Evolutionary conservation across 495 filamentous ascomycete species (phyloP).

Genomic region (Entonaema liquescens): DNA sequence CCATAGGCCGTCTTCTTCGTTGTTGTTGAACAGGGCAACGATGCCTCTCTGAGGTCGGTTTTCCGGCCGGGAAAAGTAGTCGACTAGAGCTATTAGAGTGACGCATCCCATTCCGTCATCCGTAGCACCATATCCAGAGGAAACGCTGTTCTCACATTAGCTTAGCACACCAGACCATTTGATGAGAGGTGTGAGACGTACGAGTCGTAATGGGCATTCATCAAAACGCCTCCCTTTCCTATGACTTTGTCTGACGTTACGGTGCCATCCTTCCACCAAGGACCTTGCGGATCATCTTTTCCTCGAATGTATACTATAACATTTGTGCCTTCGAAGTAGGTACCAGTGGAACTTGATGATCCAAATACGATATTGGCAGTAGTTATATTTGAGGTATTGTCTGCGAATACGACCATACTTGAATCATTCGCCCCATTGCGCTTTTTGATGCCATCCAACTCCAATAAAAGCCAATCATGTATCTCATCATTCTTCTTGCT

Average conservation of each 20-base stretch:
- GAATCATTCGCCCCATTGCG: conserved; percentile 54
- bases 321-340: conserved; percentile 93
- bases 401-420: conserved; percentile 75
- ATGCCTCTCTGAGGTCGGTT: conserved; percentile 81
- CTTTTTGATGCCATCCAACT: conserved; percentile 73
- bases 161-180: neutral
- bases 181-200: conserved; percentile 20
- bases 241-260: conserved; percentile 55
- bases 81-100: conserved; percentile 84
- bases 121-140: conserved; percentile 87
- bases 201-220: conserved; percentile 94
- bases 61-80: conserved; percentile 81
- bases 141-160: conserved; percentile 66
- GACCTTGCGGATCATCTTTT: conserved; percentile 69
- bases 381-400: conserved; percentile 82
- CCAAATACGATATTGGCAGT: conserved; percentile 39
- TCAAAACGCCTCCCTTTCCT: conserved; percentile 79
- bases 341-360: conserved; percentile 47
- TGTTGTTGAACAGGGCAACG: conserved; percentile 91
- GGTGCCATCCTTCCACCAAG: conserved; percentile 67
- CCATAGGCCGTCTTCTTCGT: conserved; percentile 93
- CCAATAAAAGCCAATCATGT: conserved; percentile 74
- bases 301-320: conserved; percentile 92
- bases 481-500: conserved; percentile 82
- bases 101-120: conserved; percentile 93